Conservation (phyloP, 148 eudicot species). For the Persicaria maculosa region DNA sequence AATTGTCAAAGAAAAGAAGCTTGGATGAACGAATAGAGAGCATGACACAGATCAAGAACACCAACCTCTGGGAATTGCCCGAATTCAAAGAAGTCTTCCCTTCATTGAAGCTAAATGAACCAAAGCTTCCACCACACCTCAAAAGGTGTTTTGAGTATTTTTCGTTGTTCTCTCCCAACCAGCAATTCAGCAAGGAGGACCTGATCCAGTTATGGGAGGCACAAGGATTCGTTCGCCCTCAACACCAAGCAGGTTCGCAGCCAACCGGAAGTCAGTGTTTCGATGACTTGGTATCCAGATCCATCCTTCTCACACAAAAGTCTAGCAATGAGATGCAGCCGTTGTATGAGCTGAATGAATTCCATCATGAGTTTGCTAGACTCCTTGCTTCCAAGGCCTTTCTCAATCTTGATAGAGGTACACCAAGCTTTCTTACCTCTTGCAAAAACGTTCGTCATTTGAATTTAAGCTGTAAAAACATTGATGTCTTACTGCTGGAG, state of each 20-base stretch:
- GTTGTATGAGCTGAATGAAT: background rate
- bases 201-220: slow-evolving; percentile 1
- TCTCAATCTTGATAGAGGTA: background rate
- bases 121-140: background rate
- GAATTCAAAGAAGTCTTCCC: background rate
- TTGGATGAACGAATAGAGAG: background rate
- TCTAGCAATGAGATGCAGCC: background rate
- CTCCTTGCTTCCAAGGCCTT: background rate
- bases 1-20: background rate
- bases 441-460: background rate
- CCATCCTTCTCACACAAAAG: background rate
- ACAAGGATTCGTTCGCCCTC: background rate
- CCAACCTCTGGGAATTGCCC: background rate
- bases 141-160: background rate
- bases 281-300: background rate
- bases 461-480: background rate
- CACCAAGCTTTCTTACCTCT: background rate
- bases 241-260: background rate
- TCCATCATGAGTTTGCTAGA: background rate
- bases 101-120: background rate
- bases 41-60: background rate
- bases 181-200: background rate
- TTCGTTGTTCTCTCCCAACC: background rate
- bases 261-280: background rate
- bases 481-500: background rate